Evolutionary conservation across 2,329 filamentous ascomycete genomes (phyloP).

Genomic region (Pyrenophora graminea): DNA sequence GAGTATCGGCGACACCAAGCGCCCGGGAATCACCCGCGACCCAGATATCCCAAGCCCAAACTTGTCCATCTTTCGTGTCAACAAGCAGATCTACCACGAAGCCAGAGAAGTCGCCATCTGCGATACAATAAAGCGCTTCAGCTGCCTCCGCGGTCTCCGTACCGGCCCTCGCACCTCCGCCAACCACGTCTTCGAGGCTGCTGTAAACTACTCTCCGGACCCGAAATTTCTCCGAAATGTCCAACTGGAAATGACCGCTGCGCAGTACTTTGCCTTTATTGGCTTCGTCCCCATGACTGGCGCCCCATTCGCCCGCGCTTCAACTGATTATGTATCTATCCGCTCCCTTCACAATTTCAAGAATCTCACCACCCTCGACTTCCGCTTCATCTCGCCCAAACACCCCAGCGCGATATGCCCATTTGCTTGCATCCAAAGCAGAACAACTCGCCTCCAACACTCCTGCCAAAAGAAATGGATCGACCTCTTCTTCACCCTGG

Average conservation of each 20-base stretch:
- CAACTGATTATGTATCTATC: background rate
- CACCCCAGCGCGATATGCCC: slow-evolving; percentile 18
- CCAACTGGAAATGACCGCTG: slow-evolving; percentile 19
- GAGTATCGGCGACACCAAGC: background rate
- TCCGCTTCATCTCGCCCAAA: slow-evolving; percentile 26
- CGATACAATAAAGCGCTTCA: slow-evolving; percentile 13
- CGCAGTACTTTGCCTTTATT: slow-evolving; percentile 13
- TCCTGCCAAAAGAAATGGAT: slow-evolving; percentile 26
- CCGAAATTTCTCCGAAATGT: slow-evolving; percentile 12
- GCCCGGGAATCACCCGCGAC: slow-evolving; percentile 8
- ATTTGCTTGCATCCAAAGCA: background rate
- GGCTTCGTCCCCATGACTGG: background rate
- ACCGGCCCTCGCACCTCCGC: background rate
- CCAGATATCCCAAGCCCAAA: slow-evolving; percentile 16
- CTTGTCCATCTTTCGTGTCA: slow-evolving; percentile 14
- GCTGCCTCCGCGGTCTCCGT: background rate
- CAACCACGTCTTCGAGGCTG: background rate
- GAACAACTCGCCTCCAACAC: background rate
- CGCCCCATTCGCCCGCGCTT: background rate
- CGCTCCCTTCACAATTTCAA: background rate
- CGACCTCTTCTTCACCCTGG: slow-evolving; percentile 16
- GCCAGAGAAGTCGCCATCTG: slow-evolving; percentile 1
- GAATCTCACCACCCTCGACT: slow-evolving; percentile 14
- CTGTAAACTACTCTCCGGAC: background rate
- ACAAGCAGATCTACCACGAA: slow-evolving; percentile 11